Conservation (phyloP, 805 yeast species). For the Ogataea wickerhamii region DNA sequence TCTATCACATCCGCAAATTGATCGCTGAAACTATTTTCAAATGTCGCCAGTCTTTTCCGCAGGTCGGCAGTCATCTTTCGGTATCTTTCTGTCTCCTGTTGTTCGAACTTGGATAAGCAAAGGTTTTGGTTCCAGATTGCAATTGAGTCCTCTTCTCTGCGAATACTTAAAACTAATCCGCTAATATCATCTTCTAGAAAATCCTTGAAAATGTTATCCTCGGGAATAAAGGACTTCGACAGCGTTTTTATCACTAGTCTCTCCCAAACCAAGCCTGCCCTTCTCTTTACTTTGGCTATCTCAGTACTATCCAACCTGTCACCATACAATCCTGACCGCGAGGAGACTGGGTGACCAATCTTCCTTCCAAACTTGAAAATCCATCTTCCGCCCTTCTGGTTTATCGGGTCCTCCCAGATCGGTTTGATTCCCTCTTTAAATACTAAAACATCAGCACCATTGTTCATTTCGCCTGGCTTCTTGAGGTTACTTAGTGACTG, state of each 20-base stretch:
- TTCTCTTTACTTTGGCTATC: slow-evolving; percentile 12
- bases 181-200: slow-evolving; percentile 47
- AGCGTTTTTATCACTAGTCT: slow-evolving; percentile 48
- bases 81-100: slow-evolving; percentile 11
- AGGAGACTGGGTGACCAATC: slow-evolving; percentile 13
- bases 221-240: slow-evolving; percentile 48
- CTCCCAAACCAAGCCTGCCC: slow-evolving; percentile 49
- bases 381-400: slow-evolving; percentile 62
- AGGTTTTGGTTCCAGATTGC: slow-evolving; percentile 59
- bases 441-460: slow-evolving; percentile 51
- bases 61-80: slow-evolving; percentile 7
- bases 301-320: slow-evolving; percentile 5
- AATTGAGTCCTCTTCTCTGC: slow-evolving; percentile 57
- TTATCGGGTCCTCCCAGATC: slow-evolving; percentile 65
- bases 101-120: slow-evolving; percentile 30
- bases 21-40: slow-evolving; percentile 4
- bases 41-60: slow-evolving; percentile 5
- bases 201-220: slow-evolving; percentile 36
- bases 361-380: slow-evolving; percentile 43
- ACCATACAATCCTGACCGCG: slow-evolving; percentile 2
- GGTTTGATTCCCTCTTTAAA: slow-evolving; percentile 61
- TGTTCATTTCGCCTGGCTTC: slow-evolving; percentile 36
- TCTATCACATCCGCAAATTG: slow-evolving; percentile 3
- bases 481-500: slow-evolving; percentile 38
- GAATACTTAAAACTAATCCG: slow-evolving; percentile 57